These are phyloP conservation scores for Salix caprea DNA, from an alignment of 345 rosid genomes.

Conservation along the genomic window DNA sequence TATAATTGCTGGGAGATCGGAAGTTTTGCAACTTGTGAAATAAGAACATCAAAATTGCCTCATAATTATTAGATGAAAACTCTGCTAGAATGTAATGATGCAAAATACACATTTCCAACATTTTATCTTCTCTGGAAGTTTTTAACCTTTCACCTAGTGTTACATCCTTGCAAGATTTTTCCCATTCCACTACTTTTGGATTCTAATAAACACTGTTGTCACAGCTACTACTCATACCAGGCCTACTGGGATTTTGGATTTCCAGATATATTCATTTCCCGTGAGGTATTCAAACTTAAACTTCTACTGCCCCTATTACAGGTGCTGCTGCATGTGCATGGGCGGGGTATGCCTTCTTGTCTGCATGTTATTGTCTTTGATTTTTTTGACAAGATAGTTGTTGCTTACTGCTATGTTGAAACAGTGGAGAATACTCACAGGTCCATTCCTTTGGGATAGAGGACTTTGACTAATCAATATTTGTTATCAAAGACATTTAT, in stretches of 20 bases:
- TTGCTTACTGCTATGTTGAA: neutral
- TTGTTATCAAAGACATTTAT: neutral
- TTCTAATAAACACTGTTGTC: conserved; percentile 20
- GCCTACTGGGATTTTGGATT: conserved; percentile 85
- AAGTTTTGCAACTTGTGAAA: neutral
- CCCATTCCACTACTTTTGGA: neutral
- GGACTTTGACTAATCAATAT: neutral
- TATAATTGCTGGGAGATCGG: neutral
- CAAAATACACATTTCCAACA: neutral
- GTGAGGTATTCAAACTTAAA: conserved; percentile 62
- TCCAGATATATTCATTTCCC: conserved; percentile 79
- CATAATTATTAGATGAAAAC: neutral
- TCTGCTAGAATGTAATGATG: neutral
- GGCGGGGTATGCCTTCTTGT: neutral
- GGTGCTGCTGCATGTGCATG: conserved; percentile 1
- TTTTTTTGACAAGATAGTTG: neutral
- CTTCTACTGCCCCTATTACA: neutral
- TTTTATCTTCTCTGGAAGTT: neutral
- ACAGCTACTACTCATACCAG: conserved; percentile 84
- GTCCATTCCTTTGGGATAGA: neutral
- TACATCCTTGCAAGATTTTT: neutral
- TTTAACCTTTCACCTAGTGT: neutral
- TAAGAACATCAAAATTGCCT: neutral
- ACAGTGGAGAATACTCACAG: conserved; percentile 1
- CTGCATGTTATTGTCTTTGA: neutral